phyloP scores from a whole-genome alignment of 139 green algal genomes.

The Micromonas pusilla region DNA sequence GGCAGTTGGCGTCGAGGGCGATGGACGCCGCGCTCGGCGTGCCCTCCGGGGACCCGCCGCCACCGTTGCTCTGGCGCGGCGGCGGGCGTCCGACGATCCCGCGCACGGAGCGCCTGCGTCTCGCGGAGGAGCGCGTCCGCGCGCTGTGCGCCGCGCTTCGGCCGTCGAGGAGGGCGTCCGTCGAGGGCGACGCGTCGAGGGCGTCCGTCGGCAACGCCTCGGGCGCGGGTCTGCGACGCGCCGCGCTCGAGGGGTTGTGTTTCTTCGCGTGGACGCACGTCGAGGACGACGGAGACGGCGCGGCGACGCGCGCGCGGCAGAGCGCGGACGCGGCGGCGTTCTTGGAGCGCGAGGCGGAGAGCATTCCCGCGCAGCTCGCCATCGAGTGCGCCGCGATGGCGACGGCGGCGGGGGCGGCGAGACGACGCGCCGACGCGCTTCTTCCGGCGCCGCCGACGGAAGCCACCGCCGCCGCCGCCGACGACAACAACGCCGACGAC shows the following conservation, averaged over 20 bases:
- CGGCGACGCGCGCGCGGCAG: neutral
- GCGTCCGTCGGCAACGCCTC: conserved; percentile 8
- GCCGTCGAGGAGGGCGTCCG: neutral
- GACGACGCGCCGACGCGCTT: too few species aligned
- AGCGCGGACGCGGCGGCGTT: neutral
- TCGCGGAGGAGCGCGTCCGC: neutral
- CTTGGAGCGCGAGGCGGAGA: neutral
- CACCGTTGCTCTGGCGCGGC: conserved; percentile 68
- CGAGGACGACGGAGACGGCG: neutral
- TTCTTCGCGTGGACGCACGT: conserved; percentile 18
- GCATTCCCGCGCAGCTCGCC: neutral
- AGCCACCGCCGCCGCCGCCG: neutral
- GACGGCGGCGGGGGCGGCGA: too few species aligned
- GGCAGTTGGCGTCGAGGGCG: neutral
- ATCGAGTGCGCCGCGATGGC: neutral
- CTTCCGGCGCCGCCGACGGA: neutral
- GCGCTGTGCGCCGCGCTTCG: neutral
- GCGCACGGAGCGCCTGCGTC: neutral
- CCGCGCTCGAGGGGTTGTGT: conserved; percentile 15
- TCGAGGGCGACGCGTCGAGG: neutral
- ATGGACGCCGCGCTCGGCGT: conserved; percentile 36
- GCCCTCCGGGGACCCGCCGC: conserved; percentile 32
- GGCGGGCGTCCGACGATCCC: conserved; percentile 66
- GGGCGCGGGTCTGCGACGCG: conserved; percentile 16
- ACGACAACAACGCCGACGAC: neutral